phyloP scores from a whole-genome alignment of 2,329 filamentous ascomycete genomes.

The Nigrospora oryzae region DNA sequence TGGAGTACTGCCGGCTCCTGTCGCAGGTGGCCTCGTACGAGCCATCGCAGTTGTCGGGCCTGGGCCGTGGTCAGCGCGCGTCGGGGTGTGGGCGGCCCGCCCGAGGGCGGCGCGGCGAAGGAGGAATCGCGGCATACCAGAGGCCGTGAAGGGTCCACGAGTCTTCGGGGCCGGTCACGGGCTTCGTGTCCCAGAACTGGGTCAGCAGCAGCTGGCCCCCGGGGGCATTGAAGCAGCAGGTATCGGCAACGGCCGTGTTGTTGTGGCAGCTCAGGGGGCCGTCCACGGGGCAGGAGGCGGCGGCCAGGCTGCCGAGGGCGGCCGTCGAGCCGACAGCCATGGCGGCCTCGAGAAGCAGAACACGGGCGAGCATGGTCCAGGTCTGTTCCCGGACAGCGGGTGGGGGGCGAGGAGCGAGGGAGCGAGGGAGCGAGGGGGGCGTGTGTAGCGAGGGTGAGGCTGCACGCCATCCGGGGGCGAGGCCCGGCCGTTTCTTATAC shows the following conservation, averaged over 20 bases:
- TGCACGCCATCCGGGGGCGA: too few relatives aligned
- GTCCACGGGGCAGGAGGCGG: constrained; percentile 25
- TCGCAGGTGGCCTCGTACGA: constrained; percentile 62
- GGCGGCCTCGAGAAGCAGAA: neutral
- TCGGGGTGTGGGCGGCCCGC: too few relatives aligned
- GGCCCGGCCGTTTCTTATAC: too few relatives aligned
- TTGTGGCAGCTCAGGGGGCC: constrained; percentile 32
- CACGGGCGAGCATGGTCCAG: neutral
- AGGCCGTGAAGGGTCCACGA: constrained; percentile 71
- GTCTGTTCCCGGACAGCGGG: too few relatives aligned
- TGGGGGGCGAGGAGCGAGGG: neutral
- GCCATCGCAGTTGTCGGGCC: constrained; percentile 62
- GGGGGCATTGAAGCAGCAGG: constrained; percentile 68
- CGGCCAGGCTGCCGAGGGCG: neutral
- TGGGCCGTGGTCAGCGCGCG: constrained; percentile 9
- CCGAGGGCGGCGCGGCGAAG: neutral
- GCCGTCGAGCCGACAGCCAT: neutral
- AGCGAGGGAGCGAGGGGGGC: neutral
- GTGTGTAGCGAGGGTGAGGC: too few relatives aligned
- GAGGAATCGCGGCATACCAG: constrained; percentile 20
- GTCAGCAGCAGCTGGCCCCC: constrained; percentile 65
- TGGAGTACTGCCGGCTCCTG: constrained; percentile 48
- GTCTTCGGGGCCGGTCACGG: constrained; percentile 55
- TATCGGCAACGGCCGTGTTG: constrained; percentile 30
- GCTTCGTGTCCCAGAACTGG: constrained; percentile 69